These are phyloP conservation scores for Colletotrichum truncatum DNA, from an alignment of 2,329 filamentous ascomycete species.

Conservation along the genomic window DNA sequence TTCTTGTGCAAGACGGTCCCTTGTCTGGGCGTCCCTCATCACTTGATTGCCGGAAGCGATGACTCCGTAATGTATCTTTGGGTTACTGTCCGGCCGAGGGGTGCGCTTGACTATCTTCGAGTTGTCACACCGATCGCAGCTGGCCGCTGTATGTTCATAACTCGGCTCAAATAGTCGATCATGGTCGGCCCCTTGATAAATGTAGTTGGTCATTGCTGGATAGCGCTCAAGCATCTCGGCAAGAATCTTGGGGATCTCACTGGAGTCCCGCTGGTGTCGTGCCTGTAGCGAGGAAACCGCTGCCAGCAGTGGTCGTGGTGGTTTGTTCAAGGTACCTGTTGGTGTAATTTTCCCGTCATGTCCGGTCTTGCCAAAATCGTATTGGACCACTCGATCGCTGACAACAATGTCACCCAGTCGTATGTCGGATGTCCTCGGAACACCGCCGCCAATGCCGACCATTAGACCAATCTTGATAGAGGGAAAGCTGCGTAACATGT, in stretches of 20 bases:
- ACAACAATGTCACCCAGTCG: slow-evolving; percentile 34
- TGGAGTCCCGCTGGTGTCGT: neutral
- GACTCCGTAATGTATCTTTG: slow-evolving; percentile 29
- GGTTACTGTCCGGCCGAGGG: neutral
- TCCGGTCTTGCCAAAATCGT: slow-evolving; percentile 36
- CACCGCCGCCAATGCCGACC: slow-evolving; percentile 41
- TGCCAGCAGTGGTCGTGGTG: slow-evolving; percentile 23
- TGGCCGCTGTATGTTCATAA: neutral
- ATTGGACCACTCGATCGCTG: slow-evolving; percentile 36
- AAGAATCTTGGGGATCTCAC: neutral
- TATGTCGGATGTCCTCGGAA: slow-evolving; percentile 39
- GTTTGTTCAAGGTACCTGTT: slow-evolving; percentile 30
- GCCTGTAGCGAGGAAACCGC: slow-evolving; percentile 23
- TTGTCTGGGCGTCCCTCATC: slow-evolving; percentile 23
- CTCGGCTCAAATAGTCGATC: slow-evolving; percentile 2
- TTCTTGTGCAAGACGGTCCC: neutral
- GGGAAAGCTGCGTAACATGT: slow-evolving; percentile 30
- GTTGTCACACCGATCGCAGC: neutral
- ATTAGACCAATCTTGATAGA: slow-evolving; percentile 27
- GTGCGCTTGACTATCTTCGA: neutral
- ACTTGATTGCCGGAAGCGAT: slow-evolving; percentile 31
- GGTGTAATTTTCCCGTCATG: slow-evolving; percentile 20
- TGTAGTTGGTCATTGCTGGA: neutral
- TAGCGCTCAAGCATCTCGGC: neutral
- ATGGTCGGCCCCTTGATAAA: neutral